phyloP scores from a whole-genome alignment of 2,329 filamentous ascomycete genomes.

The Pyricularia grisea region DNA sequence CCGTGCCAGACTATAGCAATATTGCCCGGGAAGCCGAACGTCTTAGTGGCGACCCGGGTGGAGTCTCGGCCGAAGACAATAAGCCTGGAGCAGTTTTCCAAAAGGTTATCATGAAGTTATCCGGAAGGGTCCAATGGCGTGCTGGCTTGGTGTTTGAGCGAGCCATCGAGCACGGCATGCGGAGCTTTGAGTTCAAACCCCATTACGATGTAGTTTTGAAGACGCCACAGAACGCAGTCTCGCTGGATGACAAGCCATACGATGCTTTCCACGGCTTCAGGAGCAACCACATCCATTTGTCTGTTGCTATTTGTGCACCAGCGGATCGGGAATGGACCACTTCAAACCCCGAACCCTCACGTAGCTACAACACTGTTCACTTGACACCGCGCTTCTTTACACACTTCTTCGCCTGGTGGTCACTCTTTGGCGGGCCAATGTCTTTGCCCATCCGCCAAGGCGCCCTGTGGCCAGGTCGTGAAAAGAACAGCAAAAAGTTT shows the following conservation, averaged over 20 bases:
- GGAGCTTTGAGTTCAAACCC: conserved; percentile 82
- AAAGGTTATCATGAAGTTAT: conserved; percentile 98
- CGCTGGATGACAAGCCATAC: conserved; percentile 49
- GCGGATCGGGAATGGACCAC: conserved; percentile 79
- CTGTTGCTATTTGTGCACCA: conserved; percentile 81
- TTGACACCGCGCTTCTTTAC: conserved; percentile 94
- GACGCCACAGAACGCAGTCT: conserved; percentile 64
- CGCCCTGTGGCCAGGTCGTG: conserved; percentile 78
- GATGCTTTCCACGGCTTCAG: conserved; percentile 97
- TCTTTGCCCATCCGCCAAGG: conserved; percentile 92
- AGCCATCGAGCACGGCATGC: conserved; percentile 59
- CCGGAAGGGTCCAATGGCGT: conserved; percentile 89
- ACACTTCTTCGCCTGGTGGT: conserved; percentile 98
- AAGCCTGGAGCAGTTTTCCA: conserved; percentile 81
- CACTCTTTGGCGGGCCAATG: conserved; percentile 88
- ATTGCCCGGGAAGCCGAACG: conserved; percentile 62
- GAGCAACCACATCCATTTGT: conserved; percentile 93
- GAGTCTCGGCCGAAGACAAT: conserved; percentile 50
- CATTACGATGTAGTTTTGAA: conserved; percentile 89
- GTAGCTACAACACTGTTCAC: conserved; percentile 94
- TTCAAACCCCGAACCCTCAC: conserved; percentile 63
- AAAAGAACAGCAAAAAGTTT: conserved; percentile 98
- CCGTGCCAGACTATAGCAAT: conserved; percentile 86
- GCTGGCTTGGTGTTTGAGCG: conserved; percentile 88
- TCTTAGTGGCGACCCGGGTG: conserved; percentile 44